Evolutionary conservation across 2,329 filamentous ascomycete species (phyloP), one percentile per base, ranked within the genome.

Genomic region (Epichloe elymi): DNA sequence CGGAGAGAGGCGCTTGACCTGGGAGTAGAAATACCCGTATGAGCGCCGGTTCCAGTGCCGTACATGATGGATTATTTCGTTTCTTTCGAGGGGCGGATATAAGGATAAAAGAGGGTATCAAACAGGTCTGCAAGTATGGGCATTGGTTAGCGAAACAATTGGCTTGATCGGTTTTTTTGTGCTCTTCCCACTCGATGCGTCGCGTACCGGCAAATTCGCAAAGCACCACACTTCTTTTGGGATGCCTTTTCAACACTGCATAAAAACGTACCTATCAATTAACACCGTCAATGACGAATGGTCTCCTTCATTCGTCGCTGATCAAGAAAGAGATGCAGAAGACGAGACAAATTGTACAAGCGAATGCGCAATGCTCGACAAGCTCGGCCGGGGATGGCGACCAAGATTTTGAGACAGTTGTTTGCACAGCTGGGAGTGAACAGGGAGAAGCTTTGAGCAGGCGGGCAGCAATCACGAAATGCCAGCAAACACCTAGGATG

Each of bases 11-110:
- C 84, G 61, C 87, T 93, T 52, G 91, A 95, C 72, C 93, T 85
- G 61, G 93, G 93, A 61, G 93, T 98, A 59, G 90, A 94, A 66
- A 95, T 89, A 72, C 93, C 93, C 74, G 93, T 98, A 72, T 95
- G 90, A 55, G 87, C 83, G 72, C 85, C 87, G 54, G 83, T 87
- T 61, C 74, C 78, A 64, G 86, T 82, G 71, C 87, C 87, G 80
- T 93, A 94, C 89, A 95, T 95, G 69, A 63, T 80, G 70, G 15
- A 42, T 46, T 49, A 52, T 43, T 43, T 39, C 39, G 10, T 26
- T 41, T 43, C 44, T 47, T 35, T 46, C 19, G 36, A 15, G 14
- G 20, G n/a, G 36, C 23, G 35, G 39, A 19, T 30, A 19, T n/a
- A 35, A 30, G 38, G n/a, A 19, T 15, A 38, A 26, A 20, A 60